Evolutionary conservation across 352 stramenopile species (phyloP).

Genomic region (Globisporangium canariense): DNA sequence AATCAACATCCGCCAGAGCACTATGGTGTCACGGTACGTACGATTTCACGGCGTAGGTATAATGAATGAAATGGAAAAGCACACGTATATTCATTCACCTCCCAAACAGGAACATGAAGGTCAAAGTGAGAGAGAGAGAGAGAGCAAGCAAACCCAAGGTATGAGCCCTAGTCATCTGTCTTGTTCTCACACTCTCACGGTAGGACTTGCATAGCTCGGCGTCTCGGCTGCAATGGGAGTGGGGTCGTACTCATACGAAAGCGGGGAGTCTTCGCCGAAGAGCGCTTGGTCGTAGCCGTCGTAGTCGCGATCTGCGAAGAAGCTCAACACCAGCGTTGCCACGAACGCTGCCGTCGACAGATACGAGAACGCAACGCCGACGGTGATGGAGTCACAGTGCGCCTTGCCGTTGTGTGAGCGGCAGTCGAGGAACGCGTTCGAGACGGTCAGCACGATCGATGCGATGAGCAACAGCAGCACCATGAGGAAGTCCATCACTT

Average conservation of each 20-base stretch:
- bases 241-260: constrained; percentile 18
- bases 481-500: constrained; percentile 16
- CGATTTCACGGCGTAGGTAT: constrained; percentile 1
- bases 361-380: constrained; percentile 11
- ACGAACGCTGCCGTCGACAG: constrained; percentile 8
- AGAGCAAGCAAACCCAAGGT: not conserved
- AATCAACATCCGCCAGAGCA: not conserved
- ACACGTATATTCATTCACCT: constrained; percentile 7
- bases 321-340: constrained; percentile 14
- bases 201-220: not conserved
- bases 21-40: not conserved
- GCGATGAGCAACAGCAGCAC: constrained; percentile 16
- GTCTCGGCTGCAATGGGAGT: constrained; percentile 10
- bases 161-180: not conserved
- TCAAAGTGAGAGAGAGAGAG: not conserved
- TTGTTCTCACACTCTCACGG: constrained; percentile 8
- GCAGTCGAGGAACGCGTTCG: constrained; percentile 7
- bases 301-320: constrained; percentile 4
- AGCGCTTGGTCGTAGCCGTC: constrained; percentile 14
- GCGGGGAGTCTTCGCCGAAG: constrained; percentile 16
- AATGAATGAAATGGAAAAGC: constrained; percentile 9
- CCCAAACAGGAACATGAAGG: not conserved
- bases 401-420: constrained; percentile 8
- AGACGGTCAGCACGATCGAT: constrained; percentile 16
- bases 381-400: constrained; percentile 6